Percentiles rank a stretch among this genome's conserved stretches.
Evolutionary conservation across 768 basidiomycete genomes (phyloP).

Genomic region (Mycena floridula): DNA sequence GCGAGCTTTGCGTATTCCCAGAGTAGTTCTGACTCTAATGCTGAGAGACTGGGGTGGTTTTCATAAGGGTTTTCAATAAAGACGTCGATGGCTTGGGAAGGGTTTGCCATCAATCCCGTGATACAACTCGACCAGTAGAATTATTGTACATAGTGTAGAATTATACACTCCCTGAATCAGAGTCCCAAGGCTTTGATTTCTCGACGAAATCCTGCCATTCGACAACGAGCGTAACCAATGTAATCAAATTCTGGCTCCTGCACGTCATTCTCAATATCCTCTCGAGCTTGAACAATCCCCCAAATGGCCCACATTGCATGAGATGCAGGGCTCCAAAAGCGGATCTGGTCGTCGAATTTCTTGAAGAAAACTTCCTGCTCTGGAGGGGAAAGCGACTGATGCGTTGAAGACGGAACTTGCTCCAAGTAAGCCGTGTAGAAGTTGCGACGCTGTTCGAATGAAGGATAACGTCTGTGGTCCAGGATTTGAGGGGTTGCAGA

Average conservation of each 20-base stretch:
- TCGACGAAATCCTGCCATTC: constrained; percentile 57
- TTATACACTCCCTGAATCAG: no score
- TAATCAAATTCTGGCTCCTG: constrained; percentile 84
- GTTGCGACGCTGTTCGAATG: constrained; percentile 60
- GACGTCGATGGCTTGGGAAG: constrained; percentile 39
- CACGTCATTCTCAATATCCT: constrained; percentile 55
- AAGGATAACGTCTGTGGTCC: constrained; percentile 64
- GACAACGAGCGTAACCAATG: constrained; percentile 68
- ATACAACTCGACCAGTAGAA: constrained; percentile 3
- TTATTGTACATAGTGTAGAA: not conserved
- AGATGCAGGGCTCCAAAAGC: constrained; percentile 83
- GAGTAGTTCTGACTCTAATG: constrained; percentile 72
- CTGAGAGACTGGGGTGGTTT: constrained; percentile 57
- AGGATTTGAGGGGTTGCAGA: constrained; percentile 61
- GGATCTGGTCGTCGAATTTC: constrained; percentile 72
- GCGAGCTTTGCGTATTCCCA: constrained; percentile 93
- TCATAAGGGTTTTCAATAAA: constrained; percentile 68
- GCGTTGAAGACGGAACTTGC: constrained; percentile 33
- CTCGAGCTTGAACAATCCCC: constrained; percentile 88
- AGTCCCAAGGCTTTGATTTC: constrained; percentile 48
- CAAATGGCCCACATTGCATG: constrained; percentile 94
- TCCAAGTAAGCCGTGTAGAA: constrained; percentile 84
- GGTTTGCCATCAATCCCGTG: not conserved
- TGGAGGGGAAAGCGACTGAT: constrained; percentile 17
- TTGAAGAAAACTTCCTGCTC: constrained; percentile 40